A percentile compares a stretch with the other conserved stretches of the same genome.
Conservation (phyloP, 306 rosid genomes). For the Prunus campanulata region DNA sequence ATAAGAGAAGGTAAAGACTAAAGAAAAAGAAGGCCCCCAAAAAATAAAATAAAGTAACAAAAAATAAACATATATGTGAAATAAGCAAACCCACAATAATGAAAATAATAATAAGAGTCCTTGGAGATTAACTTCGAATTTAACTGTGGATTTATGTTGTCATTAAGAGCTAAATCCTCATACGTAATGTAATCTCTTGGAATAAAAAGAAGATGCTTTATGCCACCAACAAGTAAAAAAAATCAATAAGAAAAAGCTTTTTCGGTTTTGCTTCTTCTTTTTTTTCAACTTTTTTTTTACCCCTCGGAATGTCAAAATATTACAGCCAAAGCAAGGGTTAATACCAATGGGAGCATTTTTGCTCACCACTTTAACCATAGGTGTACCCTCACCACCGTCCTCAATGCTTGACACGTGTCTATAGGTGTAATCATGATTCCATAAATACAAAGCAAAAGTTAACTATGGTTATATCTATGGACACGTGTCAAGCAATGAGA, state of each 20-base stretch:
- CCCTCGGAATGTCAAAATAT: constrained; percentile 25
- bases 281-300: not conserved
- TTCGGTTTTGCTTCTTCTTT: not conserved
- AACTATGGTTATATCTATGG: too few species aligned
- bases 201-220: constrained; percentile 23
- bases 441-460: too few species aligned
- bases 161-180: constrained; percentile 14
- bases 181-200: constrained; percentile 25
- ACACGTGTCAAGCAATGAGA: too few species aligned
- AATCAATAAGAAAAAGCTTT: not conserved
- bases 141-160: not conserved
- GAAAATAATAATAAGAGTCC: not conserved
- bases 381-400: too few species aligned
- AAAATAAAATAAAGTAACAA: not conserved
- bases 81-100: not conserved
- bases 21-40: not conserved
- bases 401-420: too few species aligned
- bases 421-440: too few species aligned
- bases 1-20: constrained; percentile 62
- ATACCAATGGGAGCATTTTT: too few species aligned
- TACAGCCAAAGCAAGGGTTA: too few species aligned
- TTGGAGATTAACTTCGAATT: not conserved
- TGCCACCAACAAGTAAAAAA: not conserved
- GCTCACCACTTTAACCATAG: too few species aligned
- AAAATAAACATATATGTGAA: not conserved